Conservation (phyloP, 2,329 filamentous ascomycete species). For the Cytospora piceae region DNA sequence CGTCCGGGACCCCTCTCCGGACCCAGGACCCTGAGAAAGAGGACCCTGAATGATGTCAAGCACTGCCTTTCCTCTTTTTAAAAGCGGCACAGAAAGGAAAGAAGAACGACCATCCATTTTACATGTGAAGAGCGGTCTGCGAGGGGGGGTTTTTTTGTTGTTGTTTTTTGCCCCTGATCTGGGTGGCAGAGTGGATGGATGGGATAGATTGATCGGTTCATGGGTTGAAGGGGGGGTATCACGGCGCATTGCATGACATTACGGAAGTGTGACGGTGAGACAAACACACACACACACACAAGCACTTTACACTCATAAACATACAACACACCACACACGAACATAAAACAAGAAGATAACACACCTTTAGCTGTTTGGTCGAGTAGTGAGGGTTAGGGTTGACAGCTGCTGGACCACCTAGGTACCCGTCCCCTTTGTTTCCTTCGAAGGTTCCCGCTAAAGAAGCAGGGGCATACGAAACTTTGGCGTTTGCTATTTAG, state of each 20-base stretch:
- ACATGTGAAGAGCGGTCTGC: not conserved
- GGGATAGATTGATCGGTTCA: not conserved
- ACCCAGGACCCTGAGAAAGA: not conserved
- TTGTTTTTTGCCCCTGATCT: not conserved
- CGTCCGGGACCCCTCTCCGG: not conserved
- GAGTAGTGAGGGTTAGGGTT: too few species aligned
- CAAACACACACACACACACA: not conserved
- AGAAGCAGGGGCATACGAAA: too few species aligned
- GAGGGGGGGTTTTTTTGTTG: not conserved
- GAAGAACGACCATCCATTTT: not conserved
- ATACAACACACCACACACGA: too few species aligned
- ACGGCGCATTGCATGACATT: not conserved
- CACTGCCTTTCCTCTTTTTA: not conserved
- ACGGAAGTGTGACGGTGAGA: slow-evolving; percentile 1
- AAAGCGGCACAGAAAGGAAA: not conserved
- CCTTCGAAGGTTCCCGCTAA: too few species aligned
- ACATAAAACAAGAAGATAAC: too few species aligned
- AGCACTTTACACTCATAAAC: too few species aligned
- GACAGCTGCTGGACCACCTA: too few species aligned
- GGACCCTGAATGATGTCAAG: not conserved
- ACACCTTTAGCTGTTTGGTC: too few species aligned
- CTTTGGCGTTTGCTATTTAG: too few species aligned
- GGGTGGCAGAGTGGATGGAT: not conserved
- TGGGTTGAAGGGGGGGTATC: too few species aligned
- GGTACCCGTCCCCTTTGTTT: too few species aligned